Base-by-base conservation (phyloP, 2,329 filamentous ascomycete genomes). In the Zasmidium angulare region DNA sequence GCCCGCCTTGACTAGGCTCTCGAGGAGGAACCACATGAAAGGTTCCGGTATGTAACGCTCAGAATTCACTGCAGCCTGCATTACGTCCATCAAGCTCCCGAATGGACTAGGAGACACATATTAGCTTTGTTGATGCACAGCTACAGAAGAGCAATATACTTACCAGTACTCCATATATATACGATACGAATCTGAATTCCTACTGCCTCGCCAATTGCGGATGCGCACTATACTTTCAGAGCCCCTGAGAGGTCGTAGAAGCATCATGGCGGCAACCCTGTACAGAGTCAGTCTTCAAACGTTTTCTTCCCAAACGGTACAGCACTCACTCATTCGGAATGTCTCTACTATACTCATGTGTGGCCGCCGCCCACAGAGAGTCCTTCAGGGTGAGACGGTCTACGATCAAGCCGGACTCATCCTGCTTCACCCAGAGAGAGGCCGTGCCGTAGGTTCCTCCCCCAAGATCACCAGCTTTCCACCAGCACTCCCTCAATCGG, bases 21-120 rank as follows among this genome's bases (percentile, higher is more conserved):
- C 56, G 36, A 67, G 60, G 3, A 56, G 55, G n/a, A 52, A 40
- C 63, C 61, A 64, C 11, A 59, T 26, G 50, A 66, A 65, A 14
- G 29, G 24, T 26, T 50, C 54, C 11, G 47, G 19, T 17, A 17
- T 21, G 22, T 2, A 23, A 7, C 20, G 11, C n/a, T 43, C 1
- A 53, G 14, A 23, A 14, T 53, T 9, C 50, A 24, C 17, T 21
- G 14, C 12, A 29, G 50, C 12, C 50, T 40, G 17, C 14, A 53
- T n/a, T 53, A 24, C 10, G 14, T 36, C 29, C n/a, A n/a, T n/a
- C n/a, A n/a, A n/a, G n/a, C n/a, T n/a, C n/a, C n/a, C 11, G 26
- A 29, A 29, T 29, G 26, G 26, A 29, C 26, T 29, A 29, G 4
- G 11, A 4, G 11, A 4, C 26, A 29, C 4, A 29, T 4, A 29